phyloP scores from a whole-genome alignment of 306 rosid species.

The Prunus salicina region DNA sequence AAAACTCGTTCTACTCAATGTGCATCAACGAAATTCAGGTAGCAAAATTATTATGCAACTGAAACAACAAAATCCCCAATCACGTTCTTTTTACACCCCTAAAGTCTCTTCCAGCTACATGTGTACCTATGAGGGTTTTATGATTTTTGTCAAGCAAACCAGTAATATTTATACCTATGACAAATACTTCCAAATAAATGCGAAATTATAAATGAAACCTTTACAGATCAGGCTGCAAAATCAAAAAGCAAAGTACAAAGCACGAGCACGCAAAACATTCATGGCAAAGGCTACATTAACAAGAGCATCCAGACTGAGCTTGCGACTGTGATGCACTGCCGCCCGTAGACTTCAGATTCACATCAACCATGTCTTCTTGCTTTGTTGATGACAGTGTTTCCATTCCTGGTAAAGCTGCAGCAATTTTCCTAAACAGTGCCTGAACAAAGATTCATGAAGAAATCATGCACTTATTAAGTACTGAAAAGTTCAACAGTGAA shows the following conservation, averaged over 20 bases:
- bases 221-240: slow-evolving; percentile 29
- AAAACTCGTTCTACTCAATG: slow-evolving; percentile 1
- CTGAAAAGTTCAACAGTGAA: neutral
- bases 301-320: slow-evolving; percentile 60
- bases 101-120: slow-evolving; percentile 5
- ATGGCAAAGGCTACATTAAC: slow-evolving; percentile 30
- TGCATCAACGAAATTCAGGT: neutral
- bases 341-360: slow-evolving; percentile 58
- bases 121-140: slow-evolving; percentile 1
- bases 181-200: neutral
- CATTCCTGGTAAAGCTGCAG: slow-evolving; percentile 87
- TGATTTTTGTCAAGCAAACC: neutral
- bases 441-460: slow-evolving; percentile 13
- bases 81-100: slow-evolving; percentile 8
- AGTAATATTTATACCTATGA: neutral
- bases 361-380: slow-evolving; percentile 92
- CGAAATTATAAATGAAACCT: slow-evolving; percentile 16
- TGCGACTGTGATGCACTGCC: slow-evolving; percentile 43
- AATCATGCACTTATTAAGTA: neutral
- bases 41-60: neutral
- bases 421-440: slow-evolving; percentile 86
- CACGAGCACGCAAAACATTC: neutral
- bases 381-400: slow-evolving; percentile 81
- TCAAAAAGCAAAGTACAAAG: slow-evolving; percentile 19
- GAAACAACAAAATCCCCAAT: neutral